Conservation (phyloP, 2,329 filamentous ascomycete species). For the Chaetothyriales sp. region DNA sequence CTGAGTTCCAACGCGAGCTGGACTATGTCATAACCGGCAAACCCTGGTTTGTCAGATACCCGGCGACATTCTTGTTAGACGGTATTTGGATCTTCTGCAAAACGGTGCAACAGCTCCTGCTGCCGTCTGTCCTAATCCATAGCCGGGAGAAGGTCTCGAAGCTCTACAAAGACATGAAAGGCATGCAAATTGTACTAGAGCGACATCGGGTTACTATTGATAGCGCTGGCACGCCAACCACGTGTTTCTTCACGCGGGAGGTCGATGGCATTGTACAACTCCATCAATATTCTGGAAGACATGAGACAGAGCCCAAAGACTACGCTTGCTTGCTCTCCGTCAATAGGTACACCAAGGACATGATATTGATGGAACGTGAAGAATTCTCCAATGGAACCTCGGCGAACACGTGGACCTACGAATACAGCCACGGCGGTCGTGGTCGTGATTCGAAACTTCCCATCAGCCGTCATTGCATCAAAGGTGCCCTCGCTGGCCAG, state of each 20-base stretch:
- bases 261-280: conserved; percentile 27
- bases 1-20: conserved; percentile 39
- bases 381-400: conserved; percentile 33
- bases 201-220: conserved; percentile 35
- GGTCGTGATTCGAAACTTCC: conserved; percentile 27
- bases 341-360: conserved; percentile 31
- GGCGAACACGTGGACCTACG: conserved; percentile 38
- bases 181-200: conserved; percentile 35
- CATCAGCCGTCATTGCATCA: conserved; percentile 33
- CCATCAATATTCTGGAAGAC: conserved; percentile 27
- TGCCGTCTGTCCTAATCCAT: conserved; percentile 38
- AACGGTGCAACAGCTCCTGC: conserved; percentile 28
- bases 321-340: conserved; percentile 30
- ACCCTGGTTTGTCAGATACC: conserved; percentile 24
- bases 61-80: conserved; percentile 30
- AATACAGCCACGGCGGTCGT: conserved; percentile 20
- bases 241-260: not conserved
- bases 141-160: conserved; percentile 35
- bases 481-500: conserved; percentile 33
- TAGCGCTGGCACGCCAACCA: conserved; percentile 19
- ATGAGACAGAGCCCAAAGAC: conserved; percentile 33
- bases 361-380: conserved; percentile 14
- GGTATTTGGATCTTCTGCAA: conserved; percentile 37
- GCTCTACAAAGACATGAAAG: conserved; percentile 37
- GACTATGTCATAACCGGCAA: conserved; percentile 30